Evolutionary conservation across 805 yeast genomes (phyloP).

Genomic region (Scheffersomyces amazonensis): DNA sequence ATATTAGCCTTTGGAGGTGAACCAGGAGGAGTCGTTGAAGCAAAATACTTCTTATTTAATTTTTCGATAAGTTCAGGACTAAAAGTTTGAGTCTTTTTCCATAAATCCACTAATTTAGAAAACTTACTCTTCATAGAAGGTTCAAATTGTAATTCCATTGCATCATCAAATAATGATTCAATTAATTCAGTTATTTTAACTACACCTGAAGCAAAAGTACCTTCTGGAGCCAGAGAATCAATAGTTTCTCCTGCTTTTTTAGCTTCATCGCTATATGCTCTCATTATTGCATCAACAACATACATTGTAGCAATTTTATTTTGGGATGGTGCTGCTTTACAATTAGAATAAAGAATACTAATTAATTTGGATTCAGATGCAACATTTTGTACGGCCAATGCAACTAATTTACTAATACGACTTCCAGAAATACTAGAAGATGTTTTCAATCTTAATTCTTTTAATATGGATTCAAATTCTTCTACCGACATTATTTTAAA

Average conservation of each 20-base stretch:
- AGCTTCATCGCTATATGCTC: constrained; percentile 79
- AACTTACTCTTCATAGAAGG: constrained; percentile 67
- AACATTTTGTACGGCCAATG: constrained; percentile 70
- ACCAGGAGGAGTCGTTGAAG: constrained; percentile 69
- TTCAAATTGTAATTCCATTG: constrained; percentile 50
- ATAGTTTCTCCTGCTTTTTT: constrained; percentile 51
- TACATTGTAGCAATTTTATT: constrained; percentile 91
- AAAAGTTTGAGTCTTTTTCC: constrained; percentile 87
- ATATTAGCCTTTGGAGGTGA: constrained; percentile 43
- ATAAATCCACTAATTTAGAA: constrained; percentile 81
- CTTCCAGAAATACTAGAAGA: constrained; percentile 96
- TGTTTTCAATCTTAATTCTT: constrained; percentile 55
- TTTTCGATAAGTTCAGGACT: constrained; percentile 50
- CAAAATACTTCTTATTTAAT: constrained; percentile 59
- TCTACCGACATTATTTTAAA: constrained; percentile 32
- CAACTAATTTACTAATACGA: constrained; percentile 83
- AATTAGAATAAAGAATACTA: constrained; percentile 57
- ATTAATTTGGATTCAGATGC: constrained; percentile 54
- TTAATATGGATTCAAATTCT: constrained; percentile 46
- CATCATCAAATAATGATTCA: constrained; percentile 60
- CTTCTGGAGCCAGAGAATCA: constrained; percentile 52
- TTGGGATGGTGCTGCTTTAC: constrained; percentile 69
- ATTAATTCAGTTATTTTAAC: constrained; percentile 62
- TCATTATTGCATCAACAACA: constrained; percentile 87
- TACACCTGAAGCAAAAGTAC: constrained; percentile 74